Percentiles rank a stretch among this genome's conserved stretches.
phyloP scores from a whole-genome alignment of 2,329 filamentous ascomycete species.

The Furcasterigmium furcatum region DNA sequence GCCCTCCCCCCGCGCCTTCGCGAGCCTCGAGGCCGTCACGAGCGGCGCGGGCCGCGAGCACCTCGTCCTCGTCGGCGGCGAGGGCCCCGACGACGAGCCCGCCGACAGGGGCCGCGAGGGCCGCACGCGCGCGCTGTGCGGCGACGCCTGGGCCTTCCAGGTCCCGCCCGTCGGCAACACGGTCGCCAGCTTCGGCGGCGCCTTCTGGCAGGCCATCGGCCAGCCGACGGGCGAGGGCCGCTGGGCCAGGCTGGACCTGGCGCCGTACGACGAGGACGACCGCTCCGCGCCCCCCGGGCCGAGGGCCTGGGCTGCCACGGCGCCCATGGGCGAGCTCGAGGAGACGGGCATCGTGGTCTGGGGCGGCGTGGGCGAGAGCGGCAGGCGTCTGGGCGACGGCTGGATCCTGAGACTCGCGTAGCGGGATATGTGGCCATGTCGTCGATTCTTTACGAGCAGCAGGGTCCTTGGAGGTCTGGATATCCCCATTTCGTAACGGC shows the following conservation, averaged over 20 bases:
- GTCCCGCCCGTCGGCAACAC: conserved; percentile 53
- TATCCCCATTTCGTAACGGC: neutral
- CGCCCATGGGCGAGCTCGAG: conserved; percentile 55
- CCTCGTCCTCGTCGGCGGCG: conserved; percentile 59
- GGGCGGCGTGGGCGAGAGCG: conserved; percentile 53
- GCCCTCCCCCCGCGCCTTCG: conserved; percentile 52
- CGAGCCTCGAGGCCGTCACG: conserved; percentile 51
- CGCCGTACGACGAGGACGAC: conserved; percentile 50
- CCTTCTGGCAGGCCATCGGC: conserved; percentile 50
- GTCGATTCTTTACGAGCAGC: neutral
- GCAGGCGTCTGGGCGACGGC: conserved; percentile 54
- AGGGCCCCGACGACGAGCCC: conserved; percentile 21
- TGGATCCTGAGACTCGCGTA: conserved; percentile 58
- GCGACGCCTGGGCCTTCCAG: conserved; percentile 63
- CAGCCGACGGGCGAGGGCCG: conserved; percentile 53
- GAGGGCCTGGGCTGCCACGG: conserved; percentile 56
- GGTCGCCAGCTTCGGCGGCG: conserved; percentile 51
- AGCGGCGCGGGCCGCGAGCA: conserved; percentile 60
- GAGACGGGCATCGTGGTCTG: conserved; percentile 57
- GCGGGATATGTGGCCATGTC: too few species aligned
- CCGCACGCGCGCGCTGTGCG: conserved; percentile 44
- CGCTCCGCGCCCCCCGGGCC: conserved; percentile 42
- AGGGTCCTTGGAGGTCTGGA: too few species aligned
- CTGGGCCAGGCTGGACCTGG: conserved; percentile 48
- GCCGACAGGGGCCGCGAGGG: conserved; percentile 27